Conservation (phyloP, 305 asterid species). For the Fraxinus nigra region DNA sequence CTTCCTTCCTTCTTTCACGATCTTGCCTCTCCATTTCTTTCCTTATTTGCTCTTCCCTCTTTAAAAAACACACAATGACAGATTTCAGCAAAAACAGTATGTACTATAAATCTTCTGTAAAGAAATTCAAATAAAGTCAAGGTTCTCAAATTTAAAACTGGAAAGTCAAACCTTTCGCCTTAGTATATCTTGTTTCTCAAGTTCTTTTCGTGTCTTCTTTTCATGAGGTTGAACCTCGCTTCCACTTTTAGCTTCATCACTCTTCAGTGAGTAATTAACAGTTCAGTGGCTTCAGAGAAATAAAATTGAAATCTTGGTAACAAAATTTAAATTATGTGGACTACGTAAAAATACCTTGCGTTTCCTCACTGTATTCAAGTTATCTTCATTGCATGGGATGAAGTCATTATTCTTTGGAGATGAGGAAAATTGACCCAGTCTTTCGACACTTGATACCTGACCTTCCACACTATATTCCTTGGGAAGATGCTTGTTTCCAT, state of each 20-base stretch:
- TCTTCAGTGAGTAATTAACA: slow-evolving; percentile 40
- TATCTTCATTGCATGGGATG: slow-evolving; percentile 29
- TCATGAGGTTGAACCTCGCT: slow-evolving; percentile 73
- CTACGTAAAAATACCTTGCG: slow-evolving; percentile 39
- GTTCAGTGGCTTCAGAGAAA: slow-evolving; percentile 7
- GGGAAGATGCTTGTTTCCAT: slow-evolving; percentile 62
- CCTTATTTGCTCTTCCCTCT: slow-evolving; percentile 92
- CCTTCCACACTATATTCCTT: slow-evolving; percentile 64
- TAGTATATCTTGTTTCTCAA: slow-evolving; percentile 78
- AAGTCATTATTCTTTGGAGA: slow-evolving; percentile 30
- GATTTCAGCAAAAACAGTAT: slow-evolving; percentile 21
- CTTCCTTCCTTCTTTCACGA: slow-evolving; percentile 91
- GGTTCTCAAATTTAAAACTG: slow-evolving; percentile 6
- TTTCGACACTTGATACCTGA: slow-evolving; percentile 39
- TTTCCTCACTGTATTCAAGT: slow-evolving; percentile 34
- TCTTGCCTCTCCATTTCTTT: slow-evolving; percentile 92
- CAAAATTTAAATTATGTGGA: slow-evolving; percentile 9
- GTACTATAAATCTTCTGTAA: background rate
- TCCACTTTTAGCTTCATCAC: slow-evolving; percentile 65
- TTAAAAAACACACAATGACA: slow-evolving; percentile 24
- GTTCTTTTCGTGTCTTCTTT: slow-evolving; percentile 76
- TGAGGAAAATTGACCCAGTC: slow-evolving; percentile 30
- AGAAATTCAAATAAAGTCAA: slow-evolving; percentile 7
- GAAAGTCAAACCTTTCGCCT: slow-evolving; percentile 63
- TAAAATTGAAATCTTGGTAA: slow-evolving; percentile 4